Conservation (phyloP, 139 green algal genomes). For the Trebouxia sp. region DNA sequence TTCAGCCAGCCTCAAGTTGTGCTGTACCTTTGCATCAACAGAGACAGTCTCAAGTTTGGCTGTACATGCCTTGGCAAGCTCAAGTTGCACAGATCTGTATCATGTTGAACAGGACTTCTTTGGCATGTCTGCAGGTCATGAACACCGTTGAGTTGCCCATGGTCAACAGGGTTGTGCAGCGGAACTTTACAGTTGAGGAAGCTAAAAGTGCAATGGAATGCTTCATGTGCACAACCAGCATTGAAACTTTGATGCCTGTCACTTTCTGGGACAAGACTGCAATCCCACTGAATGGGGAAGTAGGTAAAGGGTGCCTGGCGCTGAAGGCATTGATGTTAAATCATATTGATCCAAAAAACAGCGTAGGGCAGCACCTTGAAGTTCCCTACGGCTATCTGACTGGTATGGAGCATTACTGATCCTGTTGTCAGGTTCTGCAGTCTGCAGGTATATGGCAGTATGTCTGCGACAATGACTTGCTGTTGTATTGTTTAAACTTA, state of each 20-base stretch:
- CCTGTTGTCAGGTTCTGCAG: not conserved
- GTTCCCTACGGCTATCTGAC: slow-evolving; percentile 81
- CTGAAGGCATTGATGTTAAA: slow-evolving; percentile 66
- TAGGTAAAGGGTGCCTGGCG: slow-evolving; percentile 58
- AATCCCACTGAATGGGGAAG: not conserved
- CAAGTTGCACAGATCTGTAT: too few relatives aligned
- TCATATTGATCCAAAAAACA: slow-evolving; percentile 50
- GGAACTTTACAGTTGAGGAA: slow-evolving; percentile 48
- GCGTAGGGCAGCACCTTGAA: slow-evolving; percentile 50
- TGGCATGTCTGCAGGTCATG: not conserved
- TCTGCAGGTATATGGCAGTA: not conserved
- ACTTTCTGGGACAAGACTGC: slow-evolving; percentile 43
- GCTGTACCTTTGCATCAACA: too few relatives aligned
- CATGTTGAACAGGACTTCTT: too few relatives aligned
- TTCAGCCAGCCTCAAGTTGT: too few relatives aligned
- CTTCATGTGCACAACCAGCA: slow-evolving; percentile 47
- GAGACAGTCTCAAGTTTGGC: too few relatives aligned
- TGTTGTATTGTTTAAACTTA: too few relatives aligned
- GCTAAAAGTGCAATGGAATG: slow-evolving; percentile 51
- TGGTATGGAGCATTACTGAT: slow-evolving; percentile 47
- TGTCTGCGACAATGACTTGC: too few relatives aligned
- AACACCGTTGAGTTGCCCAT: slow-evolving; percentile 7
- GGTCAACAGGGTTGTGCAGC: slow-evolving; percentile 40
- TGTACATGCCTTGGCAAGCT: not conserved
- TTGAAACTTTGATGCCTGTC: slow-evolving; percentile 46